Conservation (phyloP, 139 green algal species). For the Coccomyxa sp. region DNA sequence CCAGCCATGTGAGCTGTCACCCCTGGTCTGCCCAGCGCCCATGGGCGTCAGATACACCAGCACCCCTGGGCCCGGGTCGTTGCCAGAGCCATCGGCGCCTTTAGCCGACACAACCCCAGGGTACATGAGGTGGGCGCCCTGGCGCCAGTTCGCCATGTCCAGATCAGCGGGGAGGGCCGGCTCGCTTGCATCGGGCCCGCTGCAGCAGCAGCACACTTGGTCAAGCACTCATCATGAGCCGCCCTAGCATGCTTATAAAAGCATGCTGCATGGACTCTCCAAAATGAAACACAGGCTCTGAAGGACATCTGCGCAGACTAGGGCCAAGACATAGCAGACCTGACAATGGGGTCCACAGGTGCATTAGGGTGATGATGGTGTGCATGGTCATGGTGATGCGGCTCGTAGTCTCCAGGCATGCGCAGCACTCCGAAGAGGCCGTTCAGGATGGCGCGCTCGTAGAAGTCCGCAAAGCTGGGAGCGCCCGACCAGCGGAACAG, state of each 20-base stretch:
- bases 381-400: too few relatives aligned
- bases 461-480: conserved; percentile 40
- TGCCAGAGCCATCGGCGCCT: not conserved
- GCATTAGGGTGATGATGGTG: too few relatives aligned
- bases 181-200: not conserved
- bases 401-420: conserved; percentile 8
- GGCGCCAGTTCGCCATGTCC: not conserved
- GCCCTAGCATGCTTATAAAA: too few relatives aligned
- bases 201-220: too few relatives aligned
- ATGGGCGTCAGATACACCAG: conserved; percentile 28
- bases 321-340: too few relatives aligned
- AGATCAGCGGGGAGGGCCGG: not conserved
- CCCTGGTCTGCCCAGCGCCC: conserved; percentile 37
- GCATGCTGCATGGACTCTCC: too few relatives aligned
- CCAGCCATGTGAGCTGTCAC: conserved; percentile 32
- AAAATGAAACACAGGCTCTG: too few relatives aligned
- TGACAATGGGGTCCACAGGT: too few relatives aligned
- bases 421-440: conserved; percentile 41
- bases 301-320: too few relatives aligned
- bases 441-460: conserved; percentile 55
- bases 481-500: conserved; percentile 54
- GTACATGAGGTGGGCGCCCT: not conserved
- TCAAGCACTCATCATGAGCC: too few relatives aligned
- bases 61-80: conserved; percentile 7
- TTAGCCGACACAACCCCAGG: not conserved